Base-by-base conservation (phyloP, 371 early-diverging fungal species). In the Mortierella sp. region DNA sequence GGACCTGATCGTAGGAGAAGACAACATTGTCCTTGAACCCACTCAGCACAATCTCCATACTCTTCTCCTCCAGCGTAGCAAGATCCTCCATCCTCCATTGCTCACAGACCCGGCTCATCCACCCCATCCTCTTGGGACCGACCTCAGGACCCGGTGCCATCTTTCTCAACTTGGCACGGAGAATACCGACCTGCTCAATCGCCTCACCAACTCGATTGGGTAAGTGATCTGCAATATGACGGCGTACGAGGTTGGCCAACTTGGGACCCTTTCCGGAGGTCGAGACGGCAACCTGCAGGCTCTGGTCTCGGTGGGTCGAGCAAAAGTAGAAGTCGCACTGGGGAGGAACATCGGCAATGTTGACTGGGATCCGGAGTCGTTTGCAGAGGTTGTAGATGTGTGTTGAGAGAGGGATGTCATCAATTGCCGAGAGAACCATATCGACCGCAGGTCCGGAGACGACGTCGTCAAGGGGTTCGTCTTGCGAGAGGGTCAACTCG, bases 311-410 rank as follows among this genome's bases (percentile, higher is more conserved):
- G 79, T 95, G 95, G 43, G 93, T 95, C 38, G 96, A 95, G 93
- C 97, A 96, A 86, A 97, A 97, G 87, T 95, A 97, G 83, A 98
- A 97, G 81, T 98, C 97, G 87, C 97, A 98, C 84, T 96, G 89
- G 24, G 94, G 93, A 21, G 97, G 96, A 29, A 97, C 95, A 80
- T 98, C 98, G 0, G 98, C 98, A 27, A 96, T 97, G 80, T 98
- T 98, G 65, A 97, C 97, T 11, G 97, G 97, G 60, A 97, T 96
- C 44, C 94, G 90, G 49, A 87, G 90, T 38, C 83, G 84, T 46
- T 94, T 90, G 81, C 96, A 94, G 29, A 93, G 83, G 18, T 90
- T 78, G 46, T 95, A 96, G 68, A 97, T 96, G 24, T 92, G 91
- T 3, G 90, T 63, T 5, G 95, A 95, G 83, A 94, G 94, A 3